Evolutionary conservation across 805 yeast species (phyloP).

Genomic region (Clavispora vitiphila): DNA sequence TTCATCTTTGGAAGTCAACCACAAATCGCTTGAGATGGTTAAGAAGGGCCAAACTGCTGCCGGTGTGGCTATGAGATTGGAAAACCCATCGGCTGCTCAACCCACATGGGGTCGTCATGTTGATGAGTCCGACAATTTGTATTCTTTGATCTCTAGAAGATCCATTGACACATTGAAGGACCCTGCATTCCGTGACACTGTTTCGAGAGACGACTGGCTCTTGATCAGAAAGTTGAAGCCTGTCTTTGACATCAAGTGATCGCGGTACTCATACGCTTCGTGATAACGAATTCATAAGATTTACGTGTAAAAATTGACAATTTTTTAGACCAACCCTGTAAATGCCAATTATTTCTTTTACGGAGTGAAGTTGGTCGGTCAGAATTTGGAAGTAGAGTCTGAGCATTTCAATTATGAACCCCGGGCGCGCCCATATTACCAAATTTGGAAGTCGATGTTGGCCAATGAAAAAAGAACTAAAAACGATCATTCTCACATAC

Average conservation of each 20-base stretch:
- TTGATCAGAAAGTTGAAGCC: constrained; percentile 84
- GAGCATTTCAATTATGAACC: too few species aligned
- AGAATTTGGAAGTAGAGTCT: too few species aligned
- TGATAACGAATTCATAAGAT: neutral
- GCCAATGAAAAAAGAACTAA: constrained; percentile 13
- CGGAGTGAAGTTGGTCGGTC: too few species aligned
- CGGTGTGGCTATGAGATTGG: constrained; percentile 98
- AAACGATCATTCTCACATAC: constrained; percentile 1
- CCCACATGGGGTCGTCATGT: constrained; percentile 99
- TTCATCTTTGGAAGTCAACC: constrained; percentile 91
- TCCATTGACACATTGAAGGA: constrained; percentile 97
- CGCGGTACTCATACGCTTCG: neutral
- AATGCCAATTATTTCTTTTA: too few species aligned
- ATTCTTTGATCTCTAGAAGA: constrained; percentile 84
- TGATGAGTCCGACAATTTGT: constrained; percentile 84
- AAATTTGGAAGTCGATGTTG: constrained; percentile 7
- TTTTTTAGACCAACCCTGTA: neutral
- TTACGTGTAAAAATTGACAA: neutral
- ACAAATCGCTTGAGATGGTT: constrained; percentile 70
- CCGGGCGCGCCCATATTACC: constrained; percentile 1
- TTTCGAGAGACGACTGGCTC: constrained; percentile 93
- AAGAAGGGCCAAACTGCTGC: constrained; percentile 95
- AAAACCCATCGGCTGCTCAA: constrained; percentile 85
- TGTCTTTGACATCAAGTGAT: constrained; percentile 72
- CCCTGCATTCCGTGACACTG: constrained; percentile 94